A percentile compares a stretch with the other conserved stretches of the same genome.
Conservation (phyloP, 1,284 basidiomycete species). For the Leucoagaricus sp. region DNA sequence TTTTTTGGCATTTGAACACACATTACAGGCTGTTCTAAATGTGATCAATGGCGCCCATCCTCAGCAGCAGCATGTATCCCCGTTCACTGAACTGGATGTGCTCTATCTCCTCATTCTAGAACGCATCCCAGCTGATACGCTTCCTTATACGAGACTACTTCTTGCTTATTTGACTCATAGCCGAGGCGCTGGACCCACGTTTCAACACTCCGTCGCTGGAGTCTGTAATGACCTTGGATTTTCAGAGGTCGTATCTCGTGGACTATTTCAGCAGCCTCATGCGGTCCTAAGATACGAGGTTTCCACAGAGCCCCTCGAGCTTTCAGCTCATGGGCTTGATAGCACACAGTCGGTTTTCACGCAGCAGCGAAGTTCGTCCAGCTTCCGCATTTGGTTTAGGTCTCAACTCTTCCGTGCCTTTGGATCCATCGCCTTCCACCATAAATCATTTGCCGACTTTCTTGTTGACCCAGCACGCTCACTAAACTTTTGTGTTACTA, state of each 20-base stretch:
- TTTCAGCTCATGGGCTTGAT: too few species aligned
- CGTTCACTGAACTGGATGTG: background rate
- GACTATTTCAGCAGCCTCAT: too few species aligned
- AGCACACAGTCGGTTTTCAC: too few species aligned
- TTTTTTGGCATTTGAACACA: background rate
- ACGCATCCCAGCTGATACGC: background rate
- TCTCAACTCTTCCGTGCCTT: too few species aligned
- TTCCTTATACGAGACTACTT: background rate
- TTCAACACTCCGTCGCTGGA: background rate
- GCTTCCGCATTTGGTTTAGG: background rate
- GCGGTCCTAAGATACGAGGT: too few species aligned
- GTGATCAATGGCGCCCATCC: background rate
- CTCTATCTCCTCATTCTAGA: background rate
- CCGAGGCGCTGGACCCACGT: background rate
- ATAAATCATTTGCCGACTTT: constrained; percentile 5
- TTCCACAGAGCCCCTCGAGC: background rate
- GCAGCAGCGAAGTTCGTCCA: background rate
- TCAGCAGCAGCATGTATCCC: background rate
- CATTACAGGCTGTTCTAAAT: background rate
- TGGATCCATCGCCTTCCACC: background rate
- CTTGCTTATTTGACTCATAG: background rate
- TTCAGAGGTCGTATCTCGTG: background rate
- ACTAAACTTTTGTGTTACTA: background rate
- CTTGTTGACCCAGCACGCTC: background rate
- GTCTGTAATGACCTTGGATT: background rate